Percentiles rank a stretch among this genome's conserved stretches.
phyloP scores from a whole-genome alignment of 2,329 filamentous ascomycete species.

The Akanthomyces muscarius region DNA sequence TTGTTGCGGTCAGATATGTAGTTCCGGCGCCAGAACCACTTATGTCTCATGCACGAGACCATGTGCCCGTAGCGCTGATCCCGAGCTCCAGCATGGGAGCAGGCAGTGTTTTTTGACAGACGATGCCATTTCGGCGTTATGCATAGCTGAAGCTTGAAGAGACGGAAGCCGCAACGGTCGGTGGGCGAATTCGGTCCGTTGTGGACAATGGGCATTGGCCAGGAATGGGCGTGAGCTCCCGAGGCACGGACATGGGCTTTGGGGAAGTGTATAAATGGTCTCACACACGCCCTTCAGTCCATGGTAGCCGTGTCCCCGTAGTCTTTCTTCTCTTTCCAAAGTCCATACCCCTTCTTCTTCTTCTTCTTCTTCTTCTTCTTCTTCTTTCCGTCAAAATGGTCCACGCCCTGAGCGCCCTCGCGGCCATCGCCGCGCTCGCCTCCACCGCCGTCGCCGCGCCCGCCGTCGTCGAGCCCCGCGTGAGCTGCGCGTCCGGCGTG shows the following conservation, averaged over 20 bases:
- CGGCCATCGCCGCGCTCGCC: conserved; percentile 7
- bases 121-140: neutral
- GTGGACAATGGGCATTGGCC: neutral
- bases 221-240: neutral
- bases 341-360: neutral
- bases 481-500: conserved; percentile 15
- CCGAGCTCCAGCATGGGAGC: neutral
- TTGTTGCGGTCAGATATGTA: too few species aligned
- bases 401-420: conserved; percentile 1
- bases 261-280: too few species aligned
- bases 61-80: neutral
- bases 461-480: neutral
- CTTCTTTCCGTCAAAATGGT: neutral
- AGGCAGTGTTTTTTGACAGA: too few species aligned
- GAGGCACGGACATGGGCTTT: too few species aligned
- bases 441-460: neutral
- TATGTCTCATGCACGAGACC: neutral
- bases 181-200: neutral
- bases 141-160: neutral
- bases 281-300: neutral
- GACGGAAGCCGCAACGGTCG: neutral
- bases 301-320: neutral
- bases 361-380: too few species aligned
- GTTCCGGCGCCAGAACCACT: neutral
- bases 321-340: neutral